Conservation (phyloP, 352 stramenopile species). For the Plasmopara muralis region DNA sequence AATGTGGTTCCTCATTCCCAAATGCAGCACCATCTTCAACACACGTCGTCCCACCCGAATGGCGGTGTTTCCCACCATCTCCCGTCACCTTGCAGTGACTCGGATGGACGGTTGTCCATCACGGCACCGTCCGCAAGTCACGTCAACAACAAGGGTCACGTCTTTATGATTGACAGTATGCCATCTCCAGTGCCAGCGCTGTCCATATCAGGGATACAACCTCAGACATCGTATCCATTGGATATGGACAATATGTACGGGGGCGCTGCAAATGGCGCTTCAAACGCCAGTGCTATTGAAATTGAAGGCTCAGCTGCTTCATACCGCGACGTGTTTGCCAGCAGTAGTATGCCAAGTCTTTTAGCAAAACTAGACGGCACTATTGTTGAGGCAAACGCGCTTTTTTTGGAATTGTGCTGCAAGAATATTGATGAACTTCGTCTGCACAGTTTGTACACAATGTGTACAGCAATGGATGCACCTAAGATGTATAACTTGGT, state of each 20-base stretch:
- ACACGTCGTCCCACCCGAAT: slow-evolving; percentile 16
- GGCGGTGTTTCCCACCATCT: slow-evolving; percentile 22
- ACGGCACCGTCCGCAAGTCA: slow-evolving; percentile 35
- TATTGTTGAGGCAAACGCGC: slow-evolving; percentile 67
- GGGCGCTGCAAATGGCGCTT: slow-evolving; percentile 9
- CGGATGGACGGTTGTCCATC: slow-evolving; percentile 37
- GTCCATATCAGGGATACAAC: slow-evolving; percentile 56
- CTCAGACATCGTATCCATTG: slow-evolving; percentile 45
- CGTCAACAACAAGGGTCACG: slow-evolving; percentile 32
- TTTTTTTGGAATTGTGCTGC: slow-evolving; percentile 74
- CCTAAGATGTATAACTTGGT: slow-evolving; percentile 82
- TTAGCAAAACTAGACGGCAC: slow-evolving; percentile 72
- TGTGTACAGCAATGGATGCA: slow-evolving; percentile 66
- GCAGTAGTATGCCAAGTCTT: slow-evolving; percentile 73
- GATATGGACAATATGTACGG: slow-evolving; percentile 48
- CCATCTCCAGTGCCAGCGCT: slow-evolving; percentile 61
- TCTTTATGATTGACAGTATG: slow-evolving; percentile 76
- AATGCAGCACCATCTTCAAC: slow-evolving; percentile 23
- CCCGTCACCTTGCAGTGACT: slow-evolving; percentile 27
- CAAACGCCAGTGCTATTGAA: slow-evolving; percentile 23
- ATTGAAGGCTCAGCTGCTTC: slow-evolving; percentile 65
- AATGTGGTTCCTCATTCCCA: slow-evolving; percentile 12
- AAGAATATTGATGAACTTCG: slow-evolving; percentile 76
- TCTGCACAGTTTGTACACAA: slow-evolving; percentile 72
- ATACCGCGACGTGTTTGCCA: slow-evolving; percentile 67